phyloP scores from a whole-genome alignment of 2,329 filamentous ascomycete species.

The Sporothrix euskadiensis region DNA sequence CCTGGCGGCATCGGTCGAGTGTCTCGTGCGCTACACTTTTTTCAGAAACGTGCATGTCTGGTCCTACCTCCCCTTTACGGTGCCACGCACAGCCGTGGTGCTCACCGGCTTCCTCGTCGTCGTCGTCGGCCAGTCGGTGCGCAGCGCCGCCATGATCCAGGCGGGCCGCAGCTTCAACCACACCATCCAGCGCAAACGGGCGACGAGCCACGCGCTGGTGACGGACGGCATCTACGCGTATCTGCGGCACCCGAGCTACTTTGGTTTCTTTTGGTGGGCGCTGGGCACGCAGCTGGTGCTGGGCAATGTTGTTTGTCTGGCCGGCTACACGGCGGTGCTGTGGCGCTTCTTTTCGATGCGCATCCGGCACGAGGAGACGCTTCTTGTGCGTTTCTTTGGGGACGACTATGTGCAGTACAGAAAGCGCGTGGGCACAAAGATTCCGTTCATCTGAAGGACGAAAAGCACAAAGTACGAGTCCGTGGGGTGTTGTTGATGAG shows the following conservation, averaged over 20 bases:
- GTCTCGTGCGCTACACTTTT: conserved; percentile 59
- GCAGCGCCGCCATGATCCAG: conserved; percentile 83
- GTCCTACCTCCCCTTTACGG: conserved; percentile 49
- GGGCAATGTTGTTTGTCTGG: conserved; percentile 78
- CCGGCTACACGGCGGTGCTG: conserved; percentile 71
- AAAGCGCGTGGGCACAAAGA: conserved; percentile 69
- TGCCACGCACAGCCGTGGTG: conserved; percentile 38
- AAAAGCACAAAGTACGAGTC: background rate
- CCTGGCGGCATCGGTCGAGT: conserved; percentile 70
- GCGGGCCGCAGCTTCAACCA: conserved; percentile 93
- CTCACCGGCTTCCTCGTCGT: conserved; percentile 65
- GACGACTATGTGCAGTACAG: conserved; percentile 76
- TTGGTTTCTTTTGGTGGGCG: conserved; percentile 98
- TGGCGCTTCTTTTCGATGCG: conserved; percentile 81
- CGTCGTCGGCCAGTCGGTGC: conserved; percentile 68
- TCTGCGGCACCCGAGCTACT: conserved; percentile 87
- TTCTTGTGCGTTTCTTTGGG: conserved; percentile 79
- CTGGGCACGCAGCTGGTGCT: conserved; percentile 90
- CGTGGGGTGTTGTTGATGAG: too few species aligned
- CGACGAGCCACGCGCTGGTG: conserved; percentile 73
- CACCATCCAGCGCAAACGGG: conserved; percentile 70
- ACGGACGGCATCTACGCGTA: conserved; percentile 75
- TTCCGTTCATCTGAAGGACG: conserved; percentile 67
- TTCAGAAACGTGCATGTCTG: conserved; percentile 46
- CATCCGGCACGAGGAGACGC: conserved; percentile 75